phyloP scores from a whole-genome alignment of 345 rosid genomes.

The Gossypium raimondii region DNA sequence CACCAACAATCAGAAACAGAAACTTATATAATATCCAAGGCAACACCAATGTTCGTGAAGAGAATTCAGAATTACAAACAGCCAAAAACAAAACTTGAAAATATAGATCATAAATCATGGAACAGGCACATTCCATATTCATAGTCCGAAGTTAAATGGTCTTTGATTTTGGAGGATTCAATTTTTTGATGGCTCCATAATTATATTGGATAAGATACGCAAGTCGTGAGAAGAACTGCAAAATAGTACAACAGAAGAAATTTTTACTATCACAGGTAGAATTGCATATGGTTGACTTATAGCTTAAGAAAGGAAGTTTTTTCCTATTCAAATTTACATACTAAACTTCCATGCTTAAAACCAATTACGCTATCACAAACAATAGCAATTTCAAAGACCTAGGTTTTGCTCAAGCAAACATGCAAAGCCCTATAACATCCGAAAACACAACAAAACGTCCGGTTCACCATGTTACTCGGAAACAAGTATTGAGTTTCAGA shows the following conservation, averaged over 20 bases:
- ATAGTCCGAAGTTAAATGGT: not conserved
- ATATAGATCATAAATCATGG: not conserved
- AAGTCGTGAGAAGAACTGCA: not conserved
- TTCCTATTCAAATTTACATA: not conserved
- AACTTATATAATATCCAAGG: not conserved
- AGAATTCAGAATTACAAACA: not conserved
- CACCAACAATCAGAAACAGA: not conserved
- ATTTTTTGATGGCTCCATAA: not conserved
- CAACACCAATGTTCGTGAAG: not conserved
- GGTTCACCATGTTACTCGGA: not conserved
- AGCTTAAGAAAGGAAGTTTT: not conserved
- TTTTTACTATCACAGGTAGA: not conserved
- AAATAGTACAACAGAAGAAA: not conserved
- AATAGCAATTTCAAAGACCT: slow-evolving; percentile 1
- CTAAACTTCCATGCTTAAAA: not conserved
- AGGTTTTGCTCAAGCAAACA: slow-evolving; percentile 13
- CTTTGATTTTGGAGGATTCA: not conserved
- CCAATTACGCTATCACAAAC: not conserved
- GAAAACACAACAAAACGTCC: not conserved
- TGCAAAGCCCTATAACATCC: not conserved
- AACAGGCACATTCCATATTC: not conserved
- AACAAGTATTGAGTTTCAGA: not conserved
- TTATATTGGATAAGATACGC: not conserved
- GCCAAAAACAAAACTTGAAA: not conserved
- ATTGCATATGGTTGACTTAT: not conserved